phyloP scores from a whole-genome alignment of 257 asterid genomes.

The Apocynum venetum region DNA sequence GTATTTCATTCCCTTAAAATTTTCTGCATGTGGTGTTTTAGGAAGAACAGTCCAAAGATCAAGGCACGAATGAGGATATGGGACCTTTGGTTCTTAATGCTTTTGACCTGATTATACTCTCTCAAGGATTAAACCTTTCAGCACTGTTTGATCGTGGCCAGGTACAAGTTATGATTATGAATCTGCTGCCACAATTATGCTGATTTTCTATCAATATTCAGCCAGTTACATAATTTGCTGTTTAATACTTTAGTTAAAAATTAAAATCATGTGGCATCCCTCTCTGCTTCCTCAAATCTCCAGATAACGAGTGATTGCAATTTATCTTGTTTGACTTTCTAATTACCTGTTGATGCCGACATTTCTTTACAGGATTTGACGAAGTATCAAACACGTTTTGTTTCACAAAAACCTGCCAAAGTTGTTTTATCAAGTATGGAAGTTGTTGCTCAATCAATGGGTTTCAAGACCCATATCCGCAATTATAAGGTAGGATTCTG shows the following conservation, averaged over 20 bases:
- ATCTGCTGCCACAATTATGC: not conserved
- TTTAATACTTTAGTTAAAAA: not conserved
- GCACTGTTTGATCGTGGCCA: constrained; percentile 77
- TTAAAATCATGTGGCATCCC: not conserved
- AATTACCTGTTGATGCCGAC: not conserved
- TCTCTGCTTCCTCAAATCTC: not conserved
- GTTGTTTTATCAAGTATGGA: constrained; percentile 92
- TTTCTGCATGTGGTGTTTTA: constrained; percentile 23
- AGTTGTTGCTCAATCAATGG: constrained; percentile 98
- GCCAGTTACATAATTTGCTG: not conserved
- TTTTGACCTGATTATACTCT: constrained; percentile 86
- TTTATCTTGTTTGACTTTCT: not conserved
- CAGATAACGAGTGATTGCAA: too few relatives aligned
- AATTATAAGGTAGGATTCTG: constrained; percentile 68
- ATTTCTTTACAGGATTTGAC: constrained; percentile 52
- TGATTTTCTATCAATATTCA: not conserved
- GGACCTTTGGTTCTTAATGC: constrained; percentile 93
- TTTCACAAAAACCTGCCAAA: constrained; percentile 83
- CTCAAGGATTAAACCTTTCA: constrained; percentile 92
- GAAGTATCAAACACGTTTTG: constrained; percentile 85
- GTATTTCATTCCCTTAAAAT: constrained; percentile 1
- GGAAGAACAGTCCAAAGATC: constrained; percentile 62
- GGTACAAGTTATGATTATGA: constrained; percentile 34
- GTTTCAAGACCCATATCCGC: constrained; percentile 95
- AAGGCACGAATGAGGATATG: constrained; percentile 51